phyloP scores from a whole-genome alignment of 441 rosid genomes.

The Isatis lusitanica region DNA sequence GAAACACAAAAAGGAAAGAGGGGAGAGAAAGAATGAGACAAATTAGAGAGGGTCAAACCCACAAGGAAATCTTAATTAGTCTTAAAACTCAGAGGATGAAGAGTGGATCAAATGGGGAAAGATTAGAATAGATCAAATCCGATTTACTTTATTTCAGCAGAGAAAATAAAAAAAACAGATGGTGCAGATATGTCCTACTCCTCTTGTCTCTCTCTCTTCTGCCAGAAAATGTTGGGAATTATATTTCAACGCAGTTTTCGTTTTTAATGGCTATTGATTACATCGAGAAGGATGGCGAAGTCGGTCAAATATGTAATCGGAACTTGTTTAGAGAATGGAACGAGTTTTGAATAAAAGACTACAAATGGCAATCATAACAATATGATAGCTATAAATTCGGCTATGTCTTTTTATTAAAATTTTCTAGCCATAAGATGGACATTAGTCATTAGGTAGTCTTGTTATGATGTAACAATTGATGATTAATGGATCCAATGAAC shows the following conservation, averaged over 20 bases:
- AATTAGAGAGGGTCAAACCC: conserved; percentile 4
- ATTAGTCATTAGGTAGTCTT: not conserved
- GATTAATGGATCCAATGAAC: conserved; percentile 2
- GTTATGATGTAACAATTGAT: not conserved
- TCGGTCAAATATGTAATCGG: conserved; percentile 1
- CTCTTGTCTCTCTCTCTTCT: not conserved
- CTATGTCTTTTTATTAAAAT: not conserved
- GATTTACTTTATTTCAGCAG: conserved; percentile 8
- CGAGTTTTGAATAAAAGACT: not conserved
- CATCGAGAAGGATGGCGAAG: not conserved
- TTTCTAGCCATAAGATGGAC: not conserved
- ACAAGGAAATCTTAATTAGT: conserved; percentile 24
- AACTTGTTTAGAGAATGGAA: not conserved
- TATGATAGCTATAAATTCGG: not conserved
- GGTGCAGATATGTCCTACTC: conserved; percentile 33
- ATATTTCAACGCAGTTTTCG: conserved; percentile 8
- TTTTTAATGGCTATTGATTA: not conserved
- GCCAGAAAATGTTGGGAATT: not conserved
- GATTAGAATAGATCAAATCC: conserved; percentile 17
- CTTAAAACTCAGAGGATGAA: conserved; percentile 15
- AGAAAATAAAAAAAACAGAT: conserved; percentile 17
- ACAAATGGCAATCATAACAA: not conserved
- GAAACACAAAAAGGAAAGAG: conserved; percentile 12
- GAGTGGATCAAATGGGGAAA: conserved; percentile 22
- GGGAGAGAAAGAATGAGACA: not conserved